Evolutionary conservation across 116 monocot species (phyloP), one percentile per base, ranked within the genome.

Genomic region (Papilionanthe hybrid): DNA sequence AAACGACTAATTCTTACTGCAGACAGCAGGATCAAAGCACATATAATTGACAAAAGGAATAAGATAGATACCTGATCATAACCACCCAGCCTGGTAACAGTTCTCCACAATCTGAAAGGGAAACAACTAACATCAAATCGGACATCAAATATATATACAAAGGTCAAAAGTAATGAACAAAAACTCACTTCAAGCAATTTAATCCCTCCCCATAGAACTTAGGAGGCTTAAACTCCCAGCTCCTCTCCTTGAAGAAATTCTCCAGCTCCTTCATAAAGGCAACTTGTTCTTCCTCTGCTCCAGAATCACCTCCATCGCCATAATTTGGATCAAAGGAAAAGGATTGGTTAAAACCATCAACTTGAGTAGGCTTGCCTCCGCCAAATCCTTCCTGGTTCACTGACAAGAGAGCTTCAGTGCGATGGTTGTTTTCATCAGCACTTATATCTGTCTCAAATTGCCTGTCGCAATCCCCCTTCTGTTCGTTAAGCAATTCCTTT

Each of bases 221-320:
- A 4, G 94, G 97, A 7, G 94, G 91, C 77, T 97, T 97, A 86
- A 94, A 97, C 55, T 97, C 97, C 86, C 92, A 66, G 69, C 77
- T 89, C 84, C 76, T 94, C 79, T 91, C 94, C 86, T 73, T 89
- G 77, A 86, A 83, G 78, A 97, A 97, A 53, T 67, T 92, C 72
- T 97, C 94, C 23, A 97, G 88, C 58, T 92, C 97, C 80, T 83
- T 90, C 92, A 97, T 94, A 82, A 97, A 97, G 42, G 92, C 91
- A 78, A 81, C 81, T 72, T 97, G 97, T 55, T 92, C 91, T 74
- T 97, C 97, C 82, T 97, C 94, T 15, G 84, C 85, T 17, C 97
- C 97, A 58, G 92, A 91, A 73, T 87, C 92, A 78, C 94, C 89
- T 37, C 91, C 94, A 55, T 88, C 97, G 37, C 60, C 73, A 75